Base-by-base conservation (phyloP, 2,329 filamentous ascomycete species). In the Xylaria sp. region DNA sequence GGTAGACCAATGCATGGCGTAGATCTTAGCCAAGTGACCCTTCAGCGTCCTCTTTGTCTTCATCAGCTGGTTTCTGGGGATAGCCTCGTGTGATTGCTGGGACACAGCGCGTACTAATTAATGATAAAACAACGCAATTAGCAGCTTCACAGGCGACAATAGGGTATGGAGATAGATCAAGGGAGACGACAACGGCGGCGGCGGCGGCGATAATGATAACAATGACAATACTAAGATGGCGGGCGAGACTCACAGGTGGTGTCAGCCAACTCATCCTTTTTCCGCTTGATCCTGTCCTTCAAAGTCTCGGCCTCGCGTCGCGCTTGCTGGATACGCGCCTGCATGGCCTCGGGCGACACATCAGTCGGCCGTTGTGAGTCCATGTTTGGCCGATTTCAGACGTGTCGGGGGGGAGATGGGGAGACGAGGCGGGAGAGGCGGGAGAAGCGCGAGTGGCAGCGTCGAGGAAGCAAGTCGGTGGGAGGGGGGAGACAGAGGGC, bases 1-100 rank as follows among this genome's bases (percentile, higher is more conserved):
- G 72, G 96, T 99, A 39, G 96, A 98, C 96, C 96, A 99, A 86
- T 99, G 96, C 96, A 99, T 99, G 77, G 96, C 96, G 82, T 99
- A 99, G 78, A 99, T 99, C 85, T 99, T 99, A 77, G 96, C 96
- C 74, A 99, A 85, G 87, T 99, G 96, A 74, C 96, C 96, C 85
- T 98, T 98, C 74, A 99, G 87, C 59, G 94, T 98, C 78, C 94
- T 92, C 85, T 97, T 96, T 73, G 95, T 93, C 87, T 96, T 97
- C 96, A 99, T 98, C 79, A 95, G 88, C 80, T 90, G 88, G 82
- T 97, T 96, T 82, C 92, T 92, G 73, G 95, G 94, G 76, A 99
- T 90, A 74, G 92, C 86, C 81, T 98, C 96, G 82, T 97, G 95
- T 73, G 95, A 92, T 84, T 95, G 92, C 81, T 94, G 90, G 77